Conservation (phyloP, 208 protist genomes). For the Leishmania amazonensis region DNA sequence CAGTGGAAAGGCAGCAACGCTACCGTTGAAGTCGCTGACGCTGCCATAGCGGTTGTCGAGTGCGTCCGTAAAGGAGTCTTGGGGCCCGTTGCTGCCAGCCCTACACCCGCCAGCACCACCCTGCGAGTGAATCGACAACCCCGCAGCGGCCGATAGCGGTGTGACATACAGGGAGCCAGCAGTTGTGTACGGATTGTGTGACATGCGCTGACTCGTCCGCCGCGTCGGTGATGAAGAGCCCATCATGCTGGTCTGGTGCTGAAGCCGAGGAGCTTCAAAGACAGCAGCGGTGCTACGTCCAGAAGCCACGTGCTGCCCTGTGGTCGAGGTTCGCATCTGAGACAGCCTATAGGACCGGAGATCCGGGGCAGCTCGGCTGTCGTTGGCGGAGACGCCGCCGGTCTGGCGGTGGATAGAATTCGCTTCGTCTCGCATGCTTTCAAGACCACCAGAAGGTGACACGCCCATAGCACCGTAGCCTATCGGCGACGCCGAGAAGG, state of each 20-base stretch:
- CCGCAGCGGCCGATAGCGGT: background rate
- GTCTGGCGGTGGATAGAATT: background rate
- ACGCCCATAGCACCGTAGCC: conserved; percentile 24
- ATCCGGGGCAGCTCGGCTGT: background rate
- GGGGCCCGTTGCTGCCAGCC: background rate
- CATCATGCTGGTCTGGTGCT: background rate
- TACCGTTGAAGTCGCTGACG: conserved; percentile 6
- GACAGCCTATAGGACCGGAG: conserved; percentile 4
- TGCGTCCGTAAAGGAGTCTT: conserved; percentile 11
- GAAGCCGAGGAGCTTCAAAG: background rate
- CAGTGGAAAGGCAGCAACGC: background rate
- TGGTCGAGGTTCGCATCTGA: background rate
- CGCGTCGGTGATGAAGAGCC: background rate
- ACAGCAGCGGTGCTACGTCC: background rate
- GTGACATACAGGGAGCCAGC: background rate
- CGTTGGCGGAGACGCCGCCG: background rate
- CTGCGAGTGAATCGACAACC: background rate
- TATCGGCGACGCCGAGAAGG: background rate
- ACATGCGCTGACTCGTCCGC: conserved; percentile 15
- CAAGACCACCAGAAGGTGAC: conserved; percentile 13
- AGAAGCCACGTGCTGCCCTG: background rate
- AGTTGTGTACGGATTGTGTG: conserved; percentile 26
- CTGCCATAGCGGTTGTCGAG: conserved; percentile 21
- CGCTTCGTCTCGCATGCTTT: background rate
- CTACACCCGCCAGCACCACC: background rate